These are phyloP conservation scores for Helicostylum pulchrum DNA, from an alignment of 192 early-diverging fungal genomes.

Conservation along the genomic window DNA sequence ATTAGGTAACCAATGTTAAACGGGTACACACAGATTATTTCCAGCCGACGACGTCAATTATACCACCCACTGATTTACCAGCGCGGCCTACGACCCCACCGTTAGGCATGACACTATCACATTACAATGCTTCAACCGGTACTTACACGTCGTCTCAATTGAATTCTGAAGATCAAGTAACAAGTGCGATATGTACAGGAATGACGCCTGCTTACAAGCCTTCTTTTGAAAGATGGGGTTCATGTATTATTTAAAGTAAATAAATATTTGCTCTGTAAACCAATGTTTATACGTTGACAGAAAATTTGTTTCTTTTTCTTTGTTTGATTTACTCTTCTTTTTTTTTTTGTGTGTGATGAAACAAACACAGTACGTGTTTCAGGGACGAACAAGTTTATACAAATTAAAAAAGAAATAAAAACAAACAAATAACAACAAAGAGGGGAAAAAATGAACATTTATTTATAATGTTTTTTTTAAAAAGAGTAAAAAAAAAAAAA, in stretches of 20 bases:
- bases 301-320: not conserved
- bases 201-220: slow-evolving; percentile 33
- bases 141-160: slow-evolving; percentile 23
- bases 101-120: slow-evolving; percentile 36
- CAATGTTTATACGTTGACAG: not conserved
- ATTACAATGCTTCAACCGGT: slow-evolving; percentile 26
- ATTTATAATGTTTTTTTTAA: no score
- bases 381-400: no score
- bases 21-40: not conserved
- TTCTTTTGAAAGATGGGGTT: slow-evolving; percentile 36
- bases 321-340: no score
- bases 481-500: no score
- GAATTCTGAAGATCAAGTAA: slow-evolving; percentile 7
- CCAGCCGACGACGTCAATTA: not conserved
- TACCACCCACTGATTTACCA: not conserved
- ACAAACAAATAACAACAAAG: no score
- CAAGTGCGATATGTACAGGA: slow-evolving; percentile 24
- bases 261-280: not conserved
- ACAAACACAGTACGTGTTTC: not conserved
- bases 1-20: slow-evolving; percentile 2
- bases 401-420: no score
- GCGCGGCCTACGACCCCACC: slow-evolving; percentile 25
- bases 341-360: no score
- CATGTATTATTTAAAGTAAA: slow-evolving; percentile 21
- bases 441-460: no score